phyloP scores from a whole-genome alignment of 2,329 filamentous ascomycete genomes.

The Diaporthe humulicola region DNA sequence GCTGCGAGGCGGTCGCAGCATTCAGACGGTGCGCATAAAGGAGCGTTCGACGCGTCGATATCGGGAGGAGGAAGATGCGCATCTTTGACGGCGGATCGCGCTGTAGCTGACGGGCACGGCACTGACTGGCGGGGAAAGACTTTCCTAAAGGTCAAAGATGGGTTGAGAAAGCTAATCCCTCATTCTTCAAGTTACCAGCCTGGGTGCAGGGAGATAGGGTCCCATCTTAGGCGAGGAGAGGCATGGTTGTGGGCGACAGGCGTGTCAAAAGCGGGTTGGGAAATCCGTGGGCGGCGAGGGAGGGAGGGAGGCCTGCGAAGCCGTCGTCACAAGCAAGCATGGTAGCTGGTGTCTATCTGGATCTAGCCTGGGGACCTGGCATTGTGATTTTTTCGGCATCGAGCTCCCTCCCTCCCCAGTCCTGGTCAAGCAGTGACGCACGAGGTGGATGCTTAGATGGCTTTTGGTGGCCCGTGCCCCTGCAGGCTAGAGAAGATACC shows the following conservation, averaged over 20 bases:
- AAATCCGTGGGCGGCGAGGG: slow-evolving; percentile 4
- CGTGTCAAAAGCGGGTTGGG: slow-evolving; percentile 25
- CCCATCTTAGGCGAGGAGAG: slow-evolving; percentile 13
- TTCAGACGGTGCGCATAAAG: slow-evolving; percentile 89
- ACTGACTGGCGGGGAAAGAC: background rate
- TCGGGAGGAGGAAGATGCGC: slow-evolving; percentile 93
- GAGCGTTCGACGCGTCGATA: slow-evolving; percentile 90
- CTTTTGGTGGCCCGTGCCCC: slow-evolving; percentile 15
- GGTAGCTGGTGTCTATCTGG: background rate
- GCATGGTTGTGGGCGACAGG: slow-evolving; percentile 2
- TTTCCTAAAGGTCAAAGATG: background rate
- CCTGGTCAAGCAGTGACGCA: slow-evolving; percentile 36
- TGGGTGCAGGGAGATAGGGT: background rate
- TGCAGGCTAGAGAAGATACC: slow-evolving; percentile 20
- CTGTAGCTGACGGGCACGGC: background rate
- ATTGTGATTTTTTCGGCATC: slow-evolving; percentile 12
- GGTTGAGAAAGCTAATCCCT: background rate
- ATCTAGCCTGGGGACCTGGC: slow-evolving; percentile 14
- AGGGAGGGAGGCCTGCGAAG: slow-evolving; percentile 34
- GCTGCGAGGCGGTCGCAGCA: slow-evolving; percentile 63
- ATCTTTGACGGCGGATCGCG: slow-evolving; percentile 64
- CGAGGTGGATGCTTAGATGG: slow-evolving; percentile 23
- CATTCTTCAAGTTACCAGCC: slow-evolving; percentile 8
- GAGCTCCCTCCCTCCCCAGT: slow-evolving; percentile 29
- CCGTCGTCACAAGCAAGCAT: slow-evolving; percentile 34